Base-by-base conservation (phyloP, 345 rosid species). In the Garcia nutans region DNA sequence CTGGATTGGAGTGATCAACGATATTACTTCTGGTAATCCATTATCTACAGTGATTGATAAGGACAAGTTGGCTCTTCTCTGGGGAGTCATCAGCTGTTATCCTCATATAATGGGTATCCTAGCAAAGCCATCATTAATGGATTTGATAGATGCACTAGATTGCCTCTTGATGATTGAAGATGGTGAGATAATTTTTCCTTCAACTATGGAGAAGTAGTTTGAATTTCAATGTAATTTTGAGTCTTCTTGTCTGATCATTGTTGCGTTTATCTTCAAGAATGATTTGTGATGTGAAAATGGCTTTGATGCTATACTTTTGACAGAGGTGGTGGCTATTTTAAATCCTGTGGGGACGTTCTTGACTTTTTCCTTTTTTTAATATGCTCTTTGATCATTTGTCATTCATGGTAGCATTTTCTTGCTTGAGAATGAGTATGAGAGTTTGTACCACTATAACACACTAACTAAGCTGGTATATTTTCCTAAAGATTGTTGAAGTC, bases 61-160 rank as follows among this genome's bases (percentile, higher is more conserved):
- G 73, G 63, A 81, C 42, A 76, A 83, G 69, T 78, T 95, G 86
- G 89, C 97, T 81, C 56, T 65, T 60, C 81, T 91, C 31, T 91
- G 98, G 97, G 96, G 91, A 86, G 81, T 76, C 41, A 81, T 90
- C 62, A 80, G 83, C 47, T 91, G 98, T 86, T 90, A 82, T 86
- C 93, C 96, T 55, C 74, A 79, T 71, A 54, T 85, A 37, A 73
- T 75, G 47, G 81, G 75, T 78, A 80, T 76, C 71, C 85, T 75
- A 72, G 87, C 75, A 73, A 80, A 68, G 73, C 76, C 87, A 56
- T 79, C 84, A 67, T 71, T 83, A 71, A 70, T 84, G 82, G 78
- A 83, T 82, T 81, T 93, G 66, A 78, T 90, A 71, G 84, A 87
- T 73, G 86, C 83, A 63, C 81, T 96, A 57, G 85, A 87, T 78